Percentiles rank a stretch among this genome's conserved stretches.
Conservation (phyloP, 352 stramenopile species). For the Phytopythium boreale region DNA sequence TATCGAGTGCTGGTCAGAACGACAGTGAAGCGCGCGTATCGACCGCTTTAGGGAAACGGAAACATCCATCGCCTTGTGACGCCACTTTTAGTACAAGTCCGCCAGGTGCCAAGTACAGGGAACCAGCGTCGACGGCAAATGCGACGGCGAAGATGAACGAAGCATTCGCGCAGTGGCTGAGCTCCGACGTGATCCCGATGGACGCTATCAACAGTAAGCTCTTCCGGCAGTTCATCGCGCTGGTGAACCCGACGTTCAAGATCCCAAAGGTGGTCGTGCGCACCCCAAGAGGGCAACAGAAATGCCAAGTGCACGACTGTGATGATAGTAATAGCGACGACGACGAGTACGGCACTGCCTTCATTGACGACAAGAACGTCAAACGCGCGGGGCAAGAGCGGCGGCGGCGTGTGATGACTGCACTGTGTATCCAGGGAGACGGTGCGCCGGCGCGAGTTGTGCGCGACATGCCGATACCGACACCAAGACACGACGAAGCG, state of each 20-base stretch:
- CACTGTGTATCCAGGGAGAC: slow-evolving; percentile 45
- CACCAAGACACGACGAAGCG: slow-evolving; percentile 33
- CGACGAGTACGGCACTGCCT: background rate
- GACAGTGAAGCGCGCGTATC: background rate
- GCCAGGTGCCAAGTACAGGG: background rate
- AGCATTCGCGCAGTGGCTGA: slow-evolving; percentile 41
- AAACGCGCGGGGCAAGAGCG: background rate
- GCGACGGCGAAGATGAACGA: slow-evolving; percentile 16
- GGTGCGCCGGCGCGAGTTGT: slow-evolving; percentile 20
- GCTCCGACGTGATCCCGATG: slow-evolving; percentile 45
- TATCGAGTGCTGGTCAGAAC: slow-evolving; percentile 1
- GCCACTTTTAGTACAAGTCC: background rate
- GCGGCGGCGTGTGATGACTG: slow-evolving; percentile 35
- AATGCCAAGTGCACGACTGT: slow-evolving; percentile 15
- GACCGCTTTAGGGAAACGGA: slow-evolving; percentile 1
- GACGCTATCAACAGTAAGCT: slow-evolving; percentile 29
- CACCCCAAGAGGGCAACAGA: slow-evolving; percentile 17
- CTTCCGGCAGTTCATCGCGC: slow-evolving; percentile 34
- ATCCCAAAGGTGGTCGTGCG: slow-evolving; percentile 35
- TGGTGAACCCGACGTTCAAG: slow-evolving; percentile 37
- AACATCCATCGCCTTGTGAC: background rate
- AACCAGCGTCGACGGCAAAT: background rate
- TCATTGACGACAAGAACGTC: background rate
- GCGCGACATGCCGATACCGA: slow-evolving; percentile 37
- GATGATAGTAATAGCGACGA: background rate